Evolutionary conservation across 2,329 filamentous ascomycete species (phyloP).

Genomic region (Domatiomyces catenatus): DNA sequence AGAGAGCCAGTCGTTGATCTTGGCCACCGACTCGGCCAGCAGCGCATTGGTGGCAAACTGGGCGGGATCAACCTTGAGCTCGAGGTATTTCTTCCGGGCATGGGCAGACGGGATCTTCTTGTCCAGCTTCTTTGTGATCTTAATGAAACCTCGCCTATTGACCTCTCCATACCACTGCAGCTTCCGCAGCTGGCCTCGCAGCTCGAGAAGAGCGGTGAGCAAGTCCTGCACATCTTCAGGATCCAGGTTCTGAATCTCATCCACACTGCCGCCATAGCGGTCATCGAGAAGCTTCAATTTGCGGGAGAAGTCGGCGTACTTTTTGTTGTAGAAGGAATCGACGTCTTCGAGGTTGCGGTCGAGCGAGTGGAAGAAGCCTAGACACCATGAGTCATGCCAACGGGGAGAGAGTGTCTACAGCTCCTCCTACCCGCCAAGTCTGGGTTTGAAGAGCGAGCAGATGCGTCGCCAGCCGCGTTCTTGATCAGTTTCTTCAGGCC

Average conservation of each 20-base stretch:
- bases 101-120: slow-evolving; percentile 70
- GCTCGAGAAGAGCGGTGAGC: slow-evolving; percentile 74
- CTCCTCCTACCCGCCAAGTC: slow-evolving; percentile 72
- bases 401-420: slow-evolving; percentile 18
- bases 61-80: slow-evolving; percentile 76
- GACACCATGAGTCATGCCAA: slow-evolving; percentile 13
- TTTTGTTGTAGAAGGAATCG: slow-evolving; percentile 92
- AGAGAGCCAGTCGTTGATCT: slow-evolving; percentile 84
- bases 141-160: slow-evolving; percentile 85
- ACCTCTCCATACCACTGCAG: slow-evolving; percentile 97
- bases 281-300: slow-evolving; percentile 75
- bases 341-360: slow-evolving; percentile 96
- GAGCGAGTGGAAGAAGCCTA: slow-evolving; percentile 93
- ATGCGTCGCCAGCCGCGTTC: slow-evolving; percentile 48
- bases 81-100: slow-evolving; percentile 72
- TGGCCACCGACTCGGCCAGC: slow-evolving; percentile 43
- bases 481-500: slow-evolving; percentile 87
- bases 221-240: slow-evolving; percentile 83
- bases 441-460: slow-evolving; percentile 51
- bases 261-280: slow-evolving; percentile 62
- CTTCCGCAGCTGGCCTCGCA: slow-evolving; percentile 75
- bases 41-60: slow-evolving; percentile 66
- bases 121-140: slow-evolving; percentile 97
- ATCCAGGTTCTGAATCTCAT: slow-evolving; percentile 58
- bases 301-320: slow-evolving; percentile 69